A percentile compares a stretch with the other conserved stretches of the same genome.
These are phyloP conservation scores for Zygosaccharomyces rouxii DNA, from an alignment of 805 yeast genomes.

Conservation along the genomic window DNA sequence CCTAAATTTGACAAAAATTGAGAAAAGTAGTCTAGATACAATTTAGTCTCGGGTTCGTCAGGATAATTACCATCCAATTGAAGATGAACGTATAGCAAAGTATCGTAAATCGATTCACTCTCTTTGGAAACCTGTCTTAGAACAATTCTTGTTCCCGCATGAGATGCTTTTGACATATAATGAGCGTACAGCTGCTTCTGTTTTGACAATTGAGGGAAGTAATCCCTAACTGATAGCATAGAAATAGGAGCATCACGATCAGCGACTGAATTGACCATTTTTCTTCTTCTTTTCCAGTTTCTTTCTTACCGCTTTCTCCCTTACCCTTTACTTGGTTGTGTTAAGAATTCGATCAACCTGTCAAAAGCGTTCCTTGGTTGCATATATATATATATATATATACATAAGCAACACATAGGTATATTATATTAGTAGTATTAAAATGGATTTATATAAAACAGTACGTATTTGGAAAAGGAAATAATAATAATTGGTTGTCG, in stretches of 20 bases:
- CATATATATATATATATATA: neutral
- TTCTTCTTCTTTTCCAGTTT: neutral
- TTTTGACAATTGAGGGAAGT: conserved; percentile 59
- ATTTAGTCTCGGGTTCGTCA: conserved; percentile 30
- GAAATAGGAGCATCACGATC: conserved; percentile 68
- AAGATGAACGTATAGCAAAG: conserved; percentile 58
- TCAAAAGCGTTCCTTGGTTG: neutral
- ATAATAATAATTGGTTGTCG: neutral
- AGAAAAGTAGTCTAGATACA: conserved; percentile 67
- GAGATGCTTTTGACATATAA: conserved; percentile 76
- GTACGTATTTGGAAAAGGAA: neutral
- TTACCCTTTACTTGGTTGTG: neutral
- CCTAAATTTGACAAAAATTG: conserved; percentile 73
- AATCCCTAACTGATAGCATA: conserved; percentile 59
- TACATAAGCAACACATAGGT: no score
- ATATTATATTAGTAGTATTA: no score
- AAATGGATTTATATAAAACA: neutral
- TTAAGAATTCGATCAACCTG: neutral
- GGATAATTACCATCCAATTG: conserved; percentile 46
- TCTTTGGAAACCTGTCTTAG: conserved; percentile 80
- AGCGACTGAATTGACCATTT: conserved; percentile 40
- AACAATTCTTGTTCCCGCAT: conserved; percentile 76
- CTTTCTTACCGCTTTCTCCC: neutral
- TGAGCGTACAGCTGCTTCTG: conserved; percentile 73
- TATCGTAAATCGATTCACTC: conserved; percentile 68